Conservation (phyloP, 2,329 filamentous ascomycete species). For the Gaeumannomyces tritici region DNA sequence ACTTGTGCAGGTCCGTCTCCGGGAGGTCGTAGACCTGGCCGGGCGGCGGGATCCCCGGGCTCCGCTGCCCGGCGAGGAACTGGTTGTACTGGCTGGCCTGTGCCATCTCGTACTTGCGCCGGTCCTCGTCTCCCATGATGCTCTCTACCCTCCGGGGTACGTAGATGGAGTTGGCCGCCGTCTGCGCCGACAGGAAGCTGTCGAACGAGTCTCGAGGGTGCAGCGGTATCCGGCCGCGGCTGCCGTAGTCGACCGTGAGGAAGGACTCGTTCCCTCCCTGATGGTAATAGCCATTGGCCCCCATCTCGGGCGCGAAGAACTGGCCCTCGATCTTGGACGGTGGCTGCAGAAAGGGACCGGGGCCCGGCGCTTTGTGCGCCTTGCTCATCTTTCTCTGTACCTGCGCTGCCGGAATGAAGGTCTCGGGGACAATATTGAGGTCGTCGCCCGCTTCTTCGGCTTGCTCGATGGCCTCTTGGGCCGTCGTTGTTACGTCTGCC, state of each 20-base stretch:
- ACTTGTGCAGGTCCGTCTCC: conserved; percentile 30
- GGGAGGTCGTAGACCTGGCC: conserved; percentile 41
- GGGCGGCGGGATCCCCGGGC: conserved; percentile 18
- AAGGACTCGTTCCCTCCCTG: conserved; percentile 54
- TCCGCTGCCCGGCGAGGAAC: conserved; percentile 16
- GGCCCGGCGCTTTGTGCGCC: conserved; percentile 25
- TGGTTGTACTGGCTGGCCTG: conserved; percentile 41
- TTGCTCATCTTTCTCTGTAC: conserved; percentile 19
- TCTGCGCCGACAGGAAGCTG: conserved; percentile 50
- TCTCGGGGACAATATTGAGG: conserved; percentile 80
- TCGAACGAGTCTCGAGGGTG: conserved; percentile 56
- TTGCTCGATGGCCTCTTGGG: conserved; percentile 74
- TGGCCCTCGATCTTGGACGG: conserved; percentile 67
- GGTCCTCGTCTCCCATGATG: conserved; percentile 71
- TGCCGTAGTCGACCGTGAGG: conserved; percentile 39
- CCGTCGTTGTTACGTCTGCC: conserved; percentile 66
- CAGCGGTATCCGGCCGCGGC: conserved; percentile 28
- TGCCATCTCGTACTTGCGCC: conserved; percentile 61
- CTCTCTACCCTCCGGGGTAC: conserved; percentile 61
- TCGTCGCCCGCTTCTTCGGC: conserved; percentile 76
- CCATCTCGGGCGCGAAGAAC: conserved; percentile 62
- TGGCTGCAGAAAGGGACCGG: conserved; percentile 54
- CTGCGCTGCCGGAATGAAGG: conserved; percentile 57
- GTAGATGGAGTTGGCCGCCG: conserved; percentile 50
- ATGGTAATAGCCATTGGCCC: conserved; percentile 59